phyloP scores from a whole-genome alignment of 371 early-diverging fungal genomes.

The Mortierella sp. region DNA sequence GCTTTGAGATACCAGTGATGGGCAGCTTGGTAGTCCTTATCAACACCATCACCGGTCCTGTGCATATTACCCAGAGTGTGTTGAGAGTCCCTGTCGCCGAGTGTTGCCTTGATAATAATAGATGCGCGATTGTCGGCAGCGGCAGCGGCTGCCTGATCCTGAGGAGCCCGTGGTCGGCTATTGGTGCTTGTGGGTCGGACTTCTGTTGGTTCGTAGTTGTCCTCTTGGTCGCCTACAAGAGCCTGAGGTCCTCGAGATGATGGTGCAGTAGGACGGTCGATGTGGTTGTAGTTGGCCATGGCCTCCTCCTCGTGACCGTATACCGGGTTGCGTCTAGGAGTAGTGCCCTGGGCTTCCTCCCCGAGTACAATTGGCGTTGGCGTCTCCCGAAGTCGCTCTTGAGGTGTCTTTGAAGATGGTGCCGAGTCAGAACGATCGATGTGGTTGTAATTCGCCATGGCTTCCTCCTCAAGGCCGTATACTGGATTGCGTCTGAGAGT shows the following conservation, averaged over 20 bases:
- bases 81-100: neutral
- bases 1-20: neutral
- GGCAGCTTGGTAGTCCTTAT: neutral
- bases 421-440: neutral
- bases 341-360: neutral
- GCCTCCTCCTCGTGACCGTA: neutral
- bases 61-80: neutral
- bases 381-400: no score
- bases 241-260: no score
- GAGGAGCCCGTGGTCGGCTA: neutral
- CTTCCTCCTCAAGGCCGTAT: neutral
- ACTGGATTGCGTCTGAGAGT: neutral
- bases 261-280: no score
- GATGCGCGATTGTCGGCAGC: neutral
- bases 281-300: neutral
- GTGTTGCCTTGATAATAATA: neutral
- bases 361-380: no score
- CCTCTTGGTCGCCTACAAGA: no score
- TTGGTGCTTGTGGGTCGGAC: neutral
- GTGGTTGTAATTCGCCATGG: neutral
- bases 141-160: neutral
- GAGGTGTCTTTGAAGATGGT: no score
- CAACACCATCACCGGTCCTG: neutral
- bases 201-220: neutral
- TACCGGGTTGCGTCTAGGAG: neutral